Conservation (phyloP, 192 early-diverging fungal genomes). For the Backusella sp. region DNA sequence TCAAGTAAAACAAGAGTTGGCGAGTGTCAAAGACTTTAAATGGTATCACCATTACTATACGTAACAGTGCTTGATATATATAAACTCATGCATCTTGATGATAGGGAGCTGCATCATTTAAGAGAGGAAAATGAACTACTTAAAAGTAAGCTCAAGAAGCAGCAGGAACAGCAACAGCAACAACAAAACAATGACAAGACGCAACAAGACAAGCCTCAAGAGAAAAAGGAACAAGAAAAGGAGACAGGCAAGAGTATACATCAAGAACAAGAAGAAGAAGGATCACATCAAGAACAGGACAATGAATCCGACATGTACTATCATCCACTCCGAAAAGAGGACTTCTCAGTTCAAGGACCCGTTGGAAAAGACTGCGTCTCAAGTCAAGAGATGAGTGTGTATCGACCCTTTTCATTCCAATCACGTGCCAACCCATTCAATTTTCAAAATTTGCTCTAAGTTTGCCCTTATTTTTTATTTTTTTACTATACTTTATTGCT, state of each 20-base stretch:
- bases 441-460: neutral
- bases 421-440: neutral
- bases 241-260: neutral
- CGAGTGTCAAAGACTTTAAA: slow-evolving; percentile 4
- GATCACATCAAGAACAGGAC: neutral
- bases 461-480: neutral
- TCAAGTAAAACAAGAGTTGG: neutral
- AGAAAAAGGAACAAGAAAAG: neutral
- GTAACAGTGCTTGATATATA: too few species aligned
- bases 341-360: neutral
- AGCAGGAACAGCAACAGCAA: neutral
- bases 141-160: neutral
- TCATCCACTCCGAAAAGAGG: neutral
- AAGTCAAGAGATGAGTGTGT: neutral
- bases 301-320: neutral
- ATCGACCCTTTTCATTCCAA: neutral
- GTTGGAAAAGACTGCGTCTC: neutral
- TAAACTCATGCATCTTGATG: too few species aligned
- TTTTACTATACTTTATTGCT: neutral
- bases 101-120: slow-evolving; percentile 2
- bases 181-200: neutral
- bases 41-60: neutral
- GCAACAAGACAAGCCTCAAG: neutral
- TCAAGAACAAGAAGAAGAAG: neutral
- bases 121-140: neutral